Base-by-base conservation (phyloP, 2,329 filamentous ascomycete genomes). In the Fusarium sp. region DNA sequence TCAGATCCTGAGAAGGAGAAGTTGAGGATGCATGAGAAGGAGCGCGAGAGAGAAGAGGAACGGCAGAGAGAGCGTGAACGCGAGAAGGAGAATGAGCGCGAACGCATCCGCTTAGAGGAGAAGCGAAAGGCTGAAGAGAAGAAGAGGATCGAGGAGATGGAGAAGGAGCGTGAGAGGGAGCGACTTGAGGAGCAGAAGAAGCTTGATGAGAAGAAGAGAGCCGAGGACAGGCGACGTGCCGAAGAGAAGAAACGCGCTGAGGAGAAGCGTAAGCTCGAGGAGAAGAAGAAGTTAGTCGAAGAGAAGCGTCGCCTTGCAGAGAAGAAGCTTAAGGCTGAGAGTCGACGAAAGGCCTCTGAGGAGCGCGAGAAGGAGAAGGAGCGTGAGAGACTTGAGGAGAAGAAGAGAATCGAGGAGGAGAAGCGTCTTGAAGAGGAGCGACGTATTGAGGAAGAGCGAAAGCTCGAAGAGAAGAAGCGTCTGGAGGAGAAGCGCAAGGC, bases 61-160 rank as follows among this genome's bases (percentile, higher is more conserved):
- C 44, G 64, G 2, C 42, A 50, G 11, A 68, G 55, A 44, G 66
- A 68, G n/a, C 26, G 64, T 14, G 66, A 68, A 45, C 56, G 64
- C 6, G 64, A 68, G n/a, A 68, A 68, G 42, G 66, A 68, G 34
- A 68, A 68, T 17, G 66, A 68, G 26, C 50, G 64, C 8, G 56
- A 68, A 44, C 47, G 64, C 26, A 44, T 68, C 20, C 50, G 64
- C 13, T 12, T 68, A 24, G 66, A 68, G 20, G 65, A 68, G 6
- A 68, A 68, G 66, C 61, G 64, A 14, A 61, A 47, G 30, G 66
- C 63, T 0, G 66, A 68, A 15, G 66, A 68, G 36, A 68, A 48
- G 54, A 59, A 60, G 39, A 30, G 65, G 5, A 30, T 60, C 0
- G 65, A 67, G 14, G 65, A 68, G 28, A 68, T 68, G 63, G 65